phyloP scores from a whole-genome alignment of 352 stramenopile genomes.

The Phytophthora hibernalis region DNA sequence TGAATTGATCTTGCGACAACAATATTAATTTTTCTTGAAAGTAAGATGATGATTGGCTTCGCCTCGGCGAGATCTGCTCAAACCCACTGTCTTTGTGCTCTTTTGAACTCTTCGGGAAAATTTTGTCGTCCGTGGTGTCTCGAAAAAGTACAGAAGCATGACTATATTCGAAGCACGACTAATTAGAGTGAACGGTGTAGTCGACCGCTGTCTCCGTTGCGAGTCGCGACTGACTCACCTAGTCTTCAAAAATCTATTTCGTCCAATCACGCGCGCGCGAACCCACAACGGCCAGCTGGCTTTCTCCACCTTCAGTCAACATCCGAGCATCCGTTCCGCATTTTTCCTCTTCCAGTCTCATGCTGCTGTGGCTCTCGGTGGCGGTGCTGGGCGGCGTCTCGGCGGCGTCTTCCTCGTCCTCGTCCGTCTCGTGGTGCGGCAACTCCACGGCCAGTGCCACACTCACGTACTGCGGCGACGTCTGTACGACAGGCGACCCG shows the following conservation, averaged over 20 bases:
- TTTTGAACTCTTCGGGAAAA: too few species aligned
- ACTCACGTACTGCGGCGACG: constrained; percentile 59
- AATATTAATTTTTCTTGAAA: too few species aligned
- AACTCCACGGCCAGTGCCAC: constrained; percentile 46
- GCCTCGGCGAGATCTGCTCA: too few species aligned
- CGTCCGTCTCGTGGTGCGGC: constrained; percentile 51
- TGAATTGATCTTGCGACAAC: too few species aligned
- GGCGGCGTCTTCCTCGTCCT: constrained; percentile 31
- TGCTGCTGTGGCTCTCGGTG: constrained; percentile 13
- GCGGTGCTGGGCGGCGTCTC: constrained; percentile 16
- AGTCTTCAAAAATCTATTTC: neutral
- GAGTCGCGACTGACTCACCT: neutral
- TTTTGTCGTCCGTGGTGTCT: too few species aligned
- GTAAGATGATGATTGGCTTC: too few species aligned
- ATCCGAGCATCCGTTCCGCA: constrained; percentile 15
- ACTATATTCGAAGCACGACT: too few species aligned
- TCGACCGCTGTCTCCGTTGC: neutral
- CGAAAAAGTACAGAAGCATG: too few species aligned
- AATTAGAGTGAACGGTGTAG: too few species aligned
- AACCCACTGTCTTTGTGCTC: too few species aligned
- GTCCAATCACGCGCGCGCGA: neutral
- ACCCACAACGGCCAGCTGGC: constrained; percentile 22
- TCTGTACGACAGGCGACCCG: constrained; percentile 46
- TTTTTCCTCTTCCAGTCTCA: constrained; percentile 12
- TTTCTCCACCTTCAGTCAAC: constrained; percentile 30